Evolutionary conservation across 2,329 filamentous ascomycete species (phyloP).

Genomic region (Dactylellina haptotyla): DNA sequence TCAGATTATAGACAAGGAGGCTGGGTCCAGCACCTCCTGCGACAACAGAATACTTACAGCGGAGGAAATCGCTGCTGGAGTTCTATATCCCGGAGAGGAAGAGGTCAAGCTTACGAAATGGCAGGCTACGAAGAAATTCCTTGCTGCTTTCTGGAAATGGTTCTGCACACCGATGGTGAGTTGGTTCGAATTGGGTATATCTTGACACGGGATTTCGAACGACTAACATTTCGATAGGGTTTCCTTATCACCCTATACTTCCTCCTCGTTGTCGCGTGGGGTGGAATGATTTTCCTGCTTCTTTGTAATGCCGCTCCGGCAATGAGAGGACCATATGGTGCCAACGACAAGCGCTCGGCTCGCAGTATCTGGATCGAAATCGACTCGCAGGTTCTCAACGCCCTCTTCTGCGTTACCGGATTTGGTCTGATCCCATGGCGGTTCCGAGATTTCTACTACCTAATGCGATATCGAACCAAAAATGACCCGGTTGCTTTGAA

Average conservation of each 20-base stretch:
- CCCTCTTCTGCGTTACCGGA: constrained; percentile 84
- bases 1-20: constrained; percentile 29
- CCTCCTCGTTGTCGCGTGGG: constrained; percentile 85
- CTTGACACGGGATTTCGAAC: not conserved
- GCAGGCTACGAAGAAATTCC: constrained; percentile 69
- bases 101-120: constrained; percentile 65
- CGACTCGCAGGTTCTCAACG: constrained; percentile 84
- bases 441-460: constrained; percentile 79
- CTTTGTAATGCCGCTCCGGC: constrained; percentile 75
- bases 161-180: constrained; percentile 72
- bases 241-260: constrained; percentile 82
- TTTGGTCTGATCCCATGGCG: constrained; percentile 88
- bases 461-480: constrained; percentile 72
- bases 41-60: constrained; percentile 59
- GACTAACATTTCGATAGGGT: constrained; percentile 63
- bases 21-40: constrained; percentile 19
- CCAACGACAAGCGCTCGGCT: constrained; percentile 77
- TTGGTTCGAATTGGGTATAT: not conserved
- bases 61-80: constrained; percentile 73
- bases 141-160: constrained; percentile 76
- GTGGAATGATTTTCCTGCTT: constrained; percentile 87
- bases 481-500: constrained; percentile 67
- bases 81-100: constrained; percentile 69
- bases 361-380: constrained; percentile 86
- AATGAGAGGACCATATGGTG: constrained; percentile 68